phyloP scores from a whole-genome alignment of 805 yeast species.

The Ogataea saltuana region DNA sequence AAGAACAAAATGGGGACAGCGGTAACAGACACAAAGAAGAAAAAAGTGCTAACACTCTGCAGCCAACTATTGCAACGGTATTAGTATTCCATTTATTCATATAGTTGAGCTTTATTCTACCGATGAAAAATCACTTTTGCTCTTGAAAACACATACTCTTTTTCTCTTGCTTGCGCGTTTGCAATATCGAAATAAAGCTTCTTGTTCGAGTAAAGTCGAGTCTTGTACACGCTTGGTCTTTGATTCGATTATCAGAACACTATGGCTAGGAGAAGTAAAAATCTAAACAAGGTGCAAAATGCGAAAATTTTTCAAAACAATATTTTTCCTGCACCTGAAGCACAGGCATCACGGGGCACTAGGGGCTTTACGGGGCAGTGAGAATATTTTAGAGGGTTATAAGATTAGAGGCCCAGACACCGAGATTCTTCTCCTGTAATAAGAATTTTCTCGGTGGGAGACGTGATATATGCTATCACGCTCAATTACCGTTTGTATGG shows the following conservation, averaged over 20 bases:
- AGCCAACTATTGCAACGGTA: neutral
- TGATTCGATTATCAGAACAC: constrained; percentile 3
- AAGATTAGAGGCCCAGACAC: too few relatives aligned
- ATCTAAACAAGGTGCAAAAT: constrained; percentile 15
- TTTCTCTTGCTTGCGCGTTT: constrained; percentile 10
- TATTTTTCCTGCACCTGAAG: neutral
- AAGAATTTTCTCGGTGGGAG: too few relatives aligned
- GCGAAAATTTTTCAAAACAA: constrained; percentile 18
- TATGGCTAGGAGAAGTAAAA: constrained; percentile 9
- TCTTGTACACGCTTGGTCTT: constrained; percentile 5
- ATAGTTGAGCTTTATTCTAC: too few relatives aligned
- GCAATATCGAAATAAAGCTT: constrained; percentile 9
- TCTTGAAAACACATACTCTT: constrained; percentile 1
- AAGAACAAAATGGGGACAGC: constrained; percentile 11
- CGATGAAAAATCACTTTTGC: neutral
- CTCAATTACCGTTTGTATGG: too few relatives aligned
- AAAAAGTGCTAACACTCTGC: constrained; percentile 8
- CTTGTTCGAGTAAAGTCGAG: constrained; percentile 1
- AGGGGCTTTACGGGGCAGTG: neutral
- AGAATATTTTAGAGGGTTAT: too few relatives aligned
- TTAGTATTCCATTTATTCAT: too few relatives aligned
- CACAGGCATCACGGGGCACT: too few relatives aligned
- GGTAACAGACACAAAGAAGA: constrained; percentile 16
- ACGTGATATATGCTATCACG: too few relatives aligned
- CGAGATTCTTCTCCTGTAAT: too few relatives aligned